These are phyloP conservation scores for Vitis riparia DNA, from an alignment of 164 flowering plant species.

Conservation along the genomic window DNA sequence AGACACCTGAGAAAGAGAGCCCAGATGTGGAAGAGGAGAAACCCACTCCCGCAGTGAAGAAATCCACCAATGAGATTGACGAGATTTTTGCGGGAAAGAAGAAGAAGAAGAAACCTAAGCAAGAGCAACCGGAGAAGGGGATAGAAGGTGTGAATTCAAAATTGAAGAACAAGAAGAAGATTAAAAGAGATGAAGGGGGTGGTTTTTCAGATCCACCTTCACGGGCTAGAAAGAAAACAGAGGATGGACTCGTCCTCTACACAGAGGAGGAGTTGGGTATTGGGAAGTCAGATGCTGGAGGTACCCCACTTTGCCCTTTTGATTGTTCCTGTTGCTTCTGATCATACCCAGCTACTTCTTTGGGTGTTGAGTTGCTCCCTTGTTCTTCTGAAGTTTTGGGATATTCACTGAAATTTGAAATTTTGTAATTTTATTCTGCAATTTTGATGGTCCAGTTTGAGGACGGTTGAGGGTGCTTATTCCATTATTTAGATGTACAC, in stretches of 20 bases:
- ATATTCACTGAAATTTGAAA: too few species aligned
- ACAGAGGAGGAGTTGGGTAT: conserved; percentile 67
- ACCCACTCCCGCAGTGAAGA: conserved; percentile 4
- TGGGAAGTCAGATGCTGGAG: conserved; percentile 50
- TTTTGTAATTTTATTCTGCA: too few species aligned
- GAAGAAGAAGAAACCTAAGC: conserved; percentile 6
- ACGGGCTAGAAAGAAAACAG: conserved; percentile 39
- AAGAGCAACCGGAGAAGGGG: not conserved
- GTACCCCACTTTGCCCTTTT: conserved; percentile 62
- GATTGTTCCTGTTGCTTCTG: conserved; percentile 70
- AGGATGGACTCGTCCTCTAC: conserved; percentile 55
- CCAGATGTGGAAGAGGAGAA: conserved; percentile 7
- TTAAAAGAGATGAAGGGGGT: conserved; percentile 8
- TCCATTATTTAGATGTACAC: too few species aligned
- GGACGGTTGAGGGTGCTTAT: too few species aligned
- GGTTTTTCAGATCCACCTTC: conserved; percentile 20
- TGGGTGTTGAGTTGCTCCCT: too few species aligned
- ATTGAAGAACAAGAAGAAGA: conserved; percentile 17
- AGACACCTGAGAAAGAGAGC: conserved; percentile 4
- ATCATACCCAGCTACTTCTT: not conserved
- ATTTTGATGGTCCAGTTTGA: too few species aligned
- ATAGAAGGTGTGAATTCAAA: conserved; percentile 8
- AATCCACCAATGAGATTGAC: conserved; percentile 34
- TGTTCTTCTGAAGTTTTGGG: too few species aligned
- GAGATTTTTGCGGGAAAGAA: conserved; percentile 35